Evolutionary conservation across 1,284 basidiomycete species (phyloP).

Genomic region (Thelephora terrestris): DNA sequence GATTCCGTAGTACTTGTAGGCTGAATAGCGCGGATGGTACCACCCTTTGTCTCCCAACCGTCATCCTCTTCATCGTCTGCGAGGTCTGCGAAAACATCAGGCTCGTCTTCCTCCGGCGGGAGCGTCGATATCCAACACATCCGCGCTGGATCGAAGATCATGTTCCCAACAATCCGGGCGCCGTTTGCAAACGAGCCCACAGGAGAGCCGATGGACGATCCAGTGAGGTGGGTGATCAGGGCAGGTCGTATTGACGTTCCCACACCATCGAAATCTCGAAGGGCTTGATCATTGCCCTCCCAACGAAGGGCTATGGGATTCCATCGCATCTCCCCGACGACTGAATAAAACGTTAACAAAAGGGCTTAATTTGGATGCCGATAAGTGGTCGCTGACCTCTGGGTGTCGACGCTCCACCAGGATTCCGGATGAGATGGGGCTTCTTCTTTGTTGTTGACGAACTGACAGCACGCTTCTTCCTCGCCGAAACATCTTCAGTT

Average conservation of each 20-base stretch:
- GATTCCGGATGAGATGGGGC: conserved; percentile 81
- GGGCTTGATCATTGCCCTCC: conserved; percentile 91
- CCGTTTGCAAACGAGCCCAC: conserved; percentile 67
- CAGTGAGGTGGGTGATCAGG: conserved; percentile 84
- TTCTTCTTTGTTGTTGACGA: conserved; percentile 49
- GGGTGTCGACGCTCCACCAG: conserved; percentile 58
- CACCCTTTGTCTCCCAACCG: conserved; percentile 59
- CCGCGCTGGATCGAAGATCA: conserved; percentile 89
- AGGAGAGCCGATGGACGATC: conserved; percentile 72
- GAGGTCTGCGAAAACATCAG: conserved; percentile 84
- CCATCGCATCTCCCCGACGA: conserved; percentile 95
- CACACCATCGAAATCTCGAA: conserved; percentile 84
- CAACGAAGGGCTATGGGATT: conserved; percentile 82
- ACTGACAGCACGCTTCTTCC: conserved; percentile 37
- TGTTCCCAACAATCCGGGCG: conserved; percentile 86
- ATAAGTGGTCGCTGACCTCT: conserved; percentile 51
- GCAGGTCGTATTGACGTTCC: conserved; percentile 86
- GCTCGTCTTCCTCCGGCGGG: conserved; percentile 83
- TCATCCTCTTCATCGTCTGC: conserved; percentile 77
- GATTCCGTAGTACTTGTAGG: conserved; percentile 21
- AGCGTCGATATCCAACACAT: conserved; percentile 92
- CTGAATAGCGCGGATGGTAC: conserved; percentile 64
- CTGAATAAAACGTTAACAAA: conserved; percentile 29
- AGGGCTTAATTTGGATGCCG: conserved; percentile 3
- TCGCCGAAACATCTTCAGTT: conserved; percentile 33